Base-by-base conservation (phyloP, 768 basidiomycete species). In the Russula emetica region DNA sequence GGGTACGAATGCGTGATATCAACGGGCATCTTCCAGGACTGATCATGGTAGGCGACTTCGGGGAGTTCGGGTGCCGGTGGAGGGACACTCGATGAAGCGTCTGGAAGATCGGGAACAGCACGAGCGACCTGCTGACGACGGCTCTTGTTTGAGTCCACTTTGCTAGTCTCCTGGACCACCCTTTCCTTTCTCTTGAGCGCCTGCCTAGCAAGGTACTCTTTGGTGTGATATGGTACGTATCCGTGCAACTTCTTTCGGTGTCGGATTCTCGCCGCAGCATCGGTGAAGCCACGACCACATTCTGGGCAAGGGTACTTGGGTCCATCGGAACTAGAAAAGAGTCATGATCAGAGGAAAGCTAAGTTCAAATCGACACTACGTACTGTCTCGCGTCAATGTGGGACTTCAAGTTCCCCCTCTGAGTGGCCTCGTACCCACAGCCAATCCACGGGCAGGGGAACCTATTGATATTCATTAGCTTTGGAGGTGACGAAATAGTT, bases 221-320 rank as follows among this genome's bases (percentile, higher is more conserved):
- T 5, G 18, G 49, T 65, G 34, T 65, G 64, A 13, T 65, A 45
- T 24, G 64, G 64, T n/a, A 45, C n/a, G 32, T 65, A 61, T 9
- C 26, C 50, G 16, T 65, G 64, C 0, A 1, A 1, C 18, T 0
- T 57, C 55, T 61, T 65, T 18, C 59, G 38, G 36, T 65, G 64
- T 13, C 64, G 55, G 40, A 47, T 51, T 26, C 42, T 60, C 7
- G 60, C 55, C 22, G 59, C 55, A 34, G 32, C 26, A 50, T 65
- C 64, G 26, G n/a, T 24, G 18, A 52, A 47, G 9, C 3, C 20
- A 4, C 11, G 13, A 9, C 1, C 18, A 30, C 64, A 65, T 5
- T 65, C 60, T 14, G 42, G n/a, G 49, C 64, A 65, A 36, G 22
- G 20, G 49, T 56, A 65, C 16, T 26, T 38, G 10, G 7, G 54